Evolutionary conservation across 345 rosid species (phyloP), one percentile per base, ranked within the genome.

Genomic region (Eucalyptus regnans): DNA sequence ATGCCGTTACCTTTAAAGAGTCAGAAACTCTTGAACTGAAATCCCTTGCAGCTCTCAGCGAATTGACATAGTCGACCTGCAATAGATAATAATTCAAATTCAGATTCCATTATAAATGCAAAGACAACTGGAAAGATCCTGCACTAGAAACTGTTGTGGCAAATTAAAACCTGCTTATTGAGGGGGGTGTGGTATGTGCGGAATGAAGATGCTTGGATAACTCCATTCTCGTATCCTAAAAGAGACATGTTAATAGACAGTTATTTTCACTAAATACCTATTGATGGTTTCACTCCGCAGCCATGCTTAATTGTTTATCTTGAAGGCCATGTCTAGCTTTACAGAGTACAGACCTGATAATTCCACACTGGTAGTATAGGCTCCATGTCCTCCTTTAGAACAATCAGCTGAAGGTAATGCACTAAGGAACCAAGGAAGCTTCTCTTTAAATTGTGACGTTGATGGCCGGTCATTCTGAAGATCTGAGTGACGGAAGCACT

Each of bases 361-460:
- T 89, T 97, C 96, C 90, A 98, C 97, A 92, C 99, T 97, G 93
- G 86, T 94, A 52, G 97, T 94, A 91, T 98, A 97, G 90, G 99
- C 99, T 91, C 99, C 99, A 92, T 94, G 99, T 87, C 99, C 99
- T 71, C 98, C 99, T 94, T 98, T 98, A 41, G 99, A 96, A 94
- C 99, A 98, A 89, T 96, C 99, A 86, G 97, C 96, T 51, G 99
- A 98, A 71, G 99, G 99, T 91, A 98, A 93, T 66, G 99, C 96
- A 86, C 90, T 92, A 60, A 98, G 99, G 93, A 98, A 98, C 98
- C 98, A 97, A 87, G 99, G 99, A 89, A 98, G 97, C 92, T 97
- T 98, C 91, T 96, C 97, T 94, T 83, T 95, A 84, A 97, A 98
- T 88, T 97, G 99, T 86, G 91, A 62, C 23, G 99, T 96, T 81